Percentiles rank a stretch among this genome's conserved stretches.
Conservation (phyloP, 2,329 filamentous ascomycete species). For the Diplodia scrobiculata region DNA sequence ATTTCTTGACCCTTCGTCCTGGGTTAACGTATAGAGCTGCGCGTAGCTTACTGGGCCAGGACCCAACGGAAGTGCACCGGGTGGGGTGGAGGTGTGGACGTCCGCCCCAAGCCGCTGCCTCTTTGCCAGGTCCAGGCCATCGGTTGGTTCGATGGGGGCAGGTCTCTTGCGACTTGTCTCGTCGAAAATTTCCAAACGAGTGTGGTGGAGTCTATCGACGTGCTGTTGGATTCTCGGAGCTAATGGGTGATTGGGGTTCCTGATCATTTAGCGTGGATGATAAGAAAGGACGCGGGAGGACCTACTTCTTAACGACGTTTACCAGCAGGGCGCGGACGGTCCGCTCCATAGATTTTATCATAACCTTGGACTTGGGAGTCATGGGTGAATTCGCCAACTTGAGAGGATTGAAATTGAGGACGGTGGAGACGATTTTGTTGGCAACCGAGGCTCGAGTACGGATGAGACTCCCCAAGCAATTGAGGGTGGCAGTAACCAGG, state of each 20-base stretch:
- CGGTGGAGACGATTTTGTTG: conserved; percentile 79
- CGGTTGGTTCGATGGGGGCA: conserved; percentile 68
- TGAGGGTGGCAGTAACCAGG: conserved; percentile 86
- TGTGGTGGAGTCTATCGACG: conserved; percentile 77
- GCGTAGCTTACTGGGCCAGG: conserved; percentile 76
- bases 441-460: conserved; percentile 78
- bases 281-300: conserved; percentile 27
- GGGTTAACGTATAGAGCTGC: conserved; percentile 83
- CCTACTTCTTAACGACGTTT: conserved; percentile 77
- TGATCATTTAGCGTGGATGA: conserved; percentile 40
- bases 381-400: conserved; percentile 75
- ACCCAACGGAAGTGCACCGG: conserved; percentile 68
- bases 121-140: conserved; percentile 76
- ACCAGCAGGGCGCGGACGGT: conserved; percentile 82
- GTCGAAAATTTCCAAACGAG: conserved; percentile 75
- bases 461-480: conserved; percentile 80
- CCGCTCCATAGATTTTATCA: conserved; percentile 91
- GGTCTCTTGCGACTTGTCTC: conserved; percentile 77
- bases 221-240: conserved; percentile 81
- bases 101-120: conserved; percentile 69
- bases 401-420: conserved; percentile 90
- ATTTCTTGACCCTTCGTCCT: conserved; percentile 69
- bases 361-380: conserved; percentile 76
- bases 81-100: conserved; percentile 47
- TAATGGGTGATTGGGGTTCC: conserved; percentile 78